Evolutionary conservation across 805 yeast species (phyloP), one percentile per base, ranked within the genome.

Genomic region (Ogataea thermomethanolica): DNA sequence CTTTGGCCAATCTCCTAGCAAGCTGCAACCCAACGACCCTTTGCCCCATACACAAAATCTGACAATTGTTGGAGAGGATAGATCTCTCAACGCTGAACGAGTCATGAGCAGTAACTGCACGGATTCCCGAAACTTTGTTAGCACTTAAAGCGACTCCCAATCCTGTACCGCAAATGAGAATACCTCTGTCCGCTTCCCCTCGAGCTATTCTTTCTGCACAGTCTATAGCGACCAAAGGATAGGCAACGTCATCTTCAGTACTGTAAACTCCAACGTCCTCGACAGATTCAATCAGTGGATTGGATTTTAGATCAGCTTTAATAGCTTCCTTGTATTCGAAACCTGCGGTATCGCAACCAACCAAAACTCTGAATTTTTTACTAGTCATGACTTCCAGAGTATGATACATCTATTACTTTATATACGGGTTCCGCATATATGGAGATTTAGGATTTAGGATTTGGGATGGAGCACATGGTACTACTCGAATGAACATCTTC

Each of bases 101-200:
- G 48, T 70, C 75, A 42, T 70, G 74, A 4, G 74, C 75, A 15
- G 75, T 70, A 8, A 66, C 74, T 1, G 75, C 75, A 33, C 75
- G 55, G 39, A 70, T 69, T 8, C 74, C 74, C 3, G 59, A 50
- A 14, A 70, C 76, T 48, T 70, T 70, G 55, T 70, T 71, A 10
- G 76, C 75, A 27, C 69, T 56, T 35, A 71, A 62, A 10, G 74
- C 73, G n/a, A 71, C 74, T 1, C 76, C 76, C 25, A 71, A 57
- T 1, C 76, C 76, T 7, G 76, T 71, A 3, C 75, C 76, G 50
- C 76, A 71, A 46, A 71, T 64, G 29, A 71, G 53, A 22, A 71
- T 61, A 8, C 67, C 76, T 17, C 76, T 53, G 43, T 71, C 74
- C 8, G 70, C 72, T 40, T 69, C 61, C 6, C 70, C 71, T 9